Percentiles rank a stretch among this genome's conserved stretches.
Conservation (phyloP, 495 filamentous ascomycete genomes). For the Penicillium alfredii region DNA sequence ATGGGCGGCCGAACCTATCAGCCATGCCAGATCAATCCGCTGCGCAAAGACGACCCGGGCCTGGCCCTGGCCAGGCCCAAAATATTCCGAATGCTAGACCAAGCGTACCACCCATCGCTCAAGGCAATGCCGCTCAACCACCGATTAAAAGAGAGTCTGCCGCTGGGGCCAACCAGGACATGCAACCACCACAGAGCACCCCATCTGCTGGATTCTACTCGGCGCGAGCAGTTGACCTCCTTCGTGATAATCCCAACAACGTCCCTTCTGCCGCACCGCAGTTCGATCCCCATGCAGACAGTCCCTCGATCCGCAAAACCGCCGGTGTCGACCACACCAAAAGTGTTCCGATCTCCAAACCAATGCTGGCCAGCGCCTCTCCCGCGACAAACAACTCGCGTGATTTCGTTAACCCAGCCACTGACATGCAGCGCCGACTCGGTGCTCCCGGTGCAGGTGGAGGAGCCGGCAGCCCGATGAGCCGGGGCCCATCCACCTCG, state of each 20-base stretch:
- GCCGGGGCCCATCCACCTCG: conserved; percentile 34
- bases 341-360: conserved; percentile 56
- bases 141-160: conserved; percentile 25
- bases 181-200: conserved; percentile 27
- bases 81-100: conserved; percentile 21
- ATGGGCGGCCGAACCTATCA: conserved; percentile 18
- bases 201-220: conserved; percentile 67
- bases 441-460: conserved; percentile 54
- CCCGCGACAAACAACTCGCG: conserved; percentile 26
- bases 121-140: conserved; percentile 14
- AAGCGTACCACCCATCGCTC: conserved; percentile 16
- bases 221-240: conserved; percentile 56
- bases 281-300: conserved; percentile 80
- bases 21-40: conserved; percentile 9
- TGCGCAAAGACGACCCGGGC: conserved; percentile 16
- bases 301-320: conserved; percentile 82
- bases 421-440: conserved; percentile 63
- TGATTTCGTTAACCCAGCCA: conserved; percentile 63
- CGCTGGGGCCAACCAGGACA: conserved; percentile 21
- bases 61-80: conserved; percentile 13
- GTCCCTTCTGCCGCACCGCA: conserved; percentile 44
- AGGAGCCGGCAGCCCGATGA: conserved; percentile 32
- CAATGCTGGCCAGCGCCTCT: conserved; percentile 28
- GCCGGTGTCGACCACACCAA: conserved; percentile 79
- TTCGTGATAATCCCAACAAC: conserved; percentile 41